phyloP scores from a whole-genome alignment of 257 asterid genomes.

The Cinchona pubescens region DNA sequence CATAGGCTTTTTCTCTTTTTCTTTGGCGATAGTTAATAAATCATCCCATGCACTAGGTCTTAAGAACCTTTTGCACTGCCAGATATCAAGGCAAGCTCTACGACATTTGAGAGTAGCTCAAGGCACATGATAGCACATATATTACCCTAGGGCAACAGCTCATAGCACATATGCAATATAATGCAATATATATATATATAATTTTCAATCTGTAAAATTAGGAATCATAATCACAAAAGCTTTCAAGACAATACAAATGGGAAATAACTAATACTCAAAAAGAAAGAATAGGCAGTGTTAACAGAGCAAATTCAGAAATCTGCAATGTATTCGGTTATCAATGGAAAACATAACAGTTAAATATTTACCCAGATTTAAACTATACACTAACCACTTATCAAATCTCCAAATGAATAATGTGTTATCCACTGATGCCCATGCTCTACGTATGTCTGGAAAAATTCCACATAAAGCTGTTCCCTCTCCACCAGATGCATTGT shows the following conservation, averaged over 20 bases:
- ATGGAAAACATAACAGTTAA: background rate
- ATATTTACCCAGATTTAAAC: background rate
- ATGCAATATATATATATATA: too few relatives aligned
- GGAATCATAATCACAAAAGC: background rate
- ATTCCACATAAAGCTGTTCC: constrained; percentile 97
- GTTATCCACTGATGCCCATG: constrained; percentile 98
- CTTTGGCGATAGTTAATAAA: background rate
- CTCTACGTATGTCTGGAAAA: constrained; percentile 91
- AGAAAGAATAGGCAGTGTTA: background rate
- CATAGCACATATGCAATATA: background rate
- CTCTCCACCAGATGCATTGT: constrained; percentile 91
- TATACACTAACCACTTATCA: constrained; percentile 74
- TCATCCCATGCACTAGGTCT: background rate
- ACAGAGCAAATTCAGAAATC: background rate
- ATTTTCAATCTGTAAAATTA: too few relatives aligned
- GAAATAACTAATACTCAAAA: background rate
- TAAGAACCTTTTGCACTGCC: background rate
- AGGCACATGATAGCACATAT: background rate
- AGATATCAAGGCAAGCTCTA: background rate
- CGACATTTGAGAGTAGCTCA: background rate
- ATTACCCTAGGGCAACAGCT: background rate
- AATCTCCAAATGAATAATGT: constrained; percentile 91
- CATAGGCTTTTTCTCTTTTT: background rate
- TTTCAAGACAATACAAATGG: background rate
- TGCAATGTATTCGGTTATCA: too few relatives aligned